Evolutionary conservation across 176 grass and related monocot species (phyloP), one percentile per base, ranked within the genome.

Genomic region (Stipa capillata): DNA sequence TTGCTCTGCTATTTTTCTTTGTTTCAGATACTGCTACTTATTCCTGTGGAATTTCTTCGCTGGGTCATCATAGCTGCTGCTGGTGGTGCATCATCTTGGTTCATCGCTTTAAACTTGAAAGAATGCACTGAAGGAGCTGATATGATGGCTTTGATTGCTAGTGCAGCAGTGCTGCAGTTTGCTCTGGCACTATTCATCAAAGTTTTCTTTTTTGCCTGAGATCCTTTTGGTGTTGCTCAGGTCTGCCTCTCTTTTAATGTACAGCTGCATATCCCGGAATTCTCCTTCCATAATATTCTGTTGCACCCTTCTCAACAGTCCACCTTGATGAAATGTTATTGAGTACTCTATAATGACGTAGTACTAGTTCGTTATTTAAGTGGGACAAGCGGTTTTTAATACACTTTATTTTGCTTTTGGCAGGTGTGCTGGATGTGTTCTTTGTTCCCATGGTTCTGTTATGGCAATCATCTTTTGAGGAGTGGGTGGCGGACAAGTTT

Each of bases 201-300:
- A 87, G 85, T 92, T 83, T 93, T 91, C 88, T 98, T 98, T 87
- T 98, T 98, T 73, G 83, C 88, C 53, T 95, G 64, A 94, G 85
- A 77, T 51, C 54, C 68, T 50, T 45, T 69, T 69, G 23, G 32
- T 85, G 74, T 67, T 69, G 66, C 78, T 74, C 75, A 78, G 89
- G 85, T 81, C 9, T 45, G 61, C 52, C 66, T 74, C 59, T 52
- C 27, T 54, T 39, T 45, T 84, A 16, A 29, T 31, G 8, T 2
- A 12, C 50, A 18, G 45, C 53, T 27, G 66, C 8, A 11, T 49
- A 52, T 12, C 25, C 35, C 10, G n/a, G 56, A 64, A 10, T 63
- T 32, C 8, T 10, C 21, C 37, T 74, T 73, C 15, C n/a, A n/a
- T n/a, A 23, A 45, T 31, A 23, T 73, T 50, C 14, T 24, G 1